Evolutionary conservation across 1,284 basidiomycete genomes (phyloP), one percentile per base, ranked within the genome.

Genomic region (Bondarzewia mesenterica): DNA sequence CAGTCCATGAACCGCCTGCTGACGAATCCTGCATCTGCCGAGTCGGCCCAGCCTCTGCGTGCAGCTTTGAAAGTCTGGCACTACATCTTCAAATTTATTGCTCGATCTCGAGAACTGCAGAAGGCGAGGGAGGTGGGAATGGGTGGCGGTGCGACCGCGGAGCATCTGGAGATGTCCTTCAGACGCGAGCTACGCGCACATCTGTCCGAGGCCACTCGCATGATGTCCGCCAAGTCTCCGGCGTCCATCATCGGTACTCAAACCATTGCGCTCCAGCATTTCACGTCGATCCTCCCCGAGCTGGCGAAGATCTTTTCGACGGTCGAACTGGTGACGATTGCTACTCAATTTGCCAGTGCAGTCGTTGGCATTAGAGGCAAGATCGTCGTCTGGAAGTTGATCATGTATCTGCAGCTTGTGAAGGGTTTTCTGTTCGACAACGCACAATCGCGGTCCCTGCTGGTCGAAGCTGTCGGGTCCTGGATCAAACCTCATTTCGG

Each of bases 401-500:
- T 96, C 53, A 86, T 96, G 77, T 90, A 95, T 60, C 74, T 94
- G 38, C 92, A 96, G 60, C 80, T 98, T 48, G 88, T 93, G 35
- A 89, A 89, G 59, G 85, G 88, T 12, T 85, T 89, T 63, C 68
- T 96, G 36, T 96, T 98, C 60, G 89, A 94, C 57, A 82, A 87
- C 53, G 69, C 84, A 3, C 77, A 88, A 49, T 85, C 89, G 7
- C 82, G 95, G 14, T 76, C 85, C 0, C 69, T 89, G 14, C 74
- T 99, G 18, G 84, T 96, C 5, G 94, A 96, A 49, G 84, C 86
- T 23, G 80, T 98, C 32, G 84, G 93, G 3, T 78, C 86, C 20
- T 97, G 93, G 93, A 85, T 98, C 57, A 95, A 93, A 60, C 93
- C 93, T 0, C 87, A 95, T 63, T 89, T 98, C 54, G 94, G 94